A percentile compares a stretch with the other conserved stretches of the same genome.
Evolutionary conservation across 2,329 filamentous ascomycete genomes (phyloP).

Genomic region (Thelonectria rubi): DNA sequence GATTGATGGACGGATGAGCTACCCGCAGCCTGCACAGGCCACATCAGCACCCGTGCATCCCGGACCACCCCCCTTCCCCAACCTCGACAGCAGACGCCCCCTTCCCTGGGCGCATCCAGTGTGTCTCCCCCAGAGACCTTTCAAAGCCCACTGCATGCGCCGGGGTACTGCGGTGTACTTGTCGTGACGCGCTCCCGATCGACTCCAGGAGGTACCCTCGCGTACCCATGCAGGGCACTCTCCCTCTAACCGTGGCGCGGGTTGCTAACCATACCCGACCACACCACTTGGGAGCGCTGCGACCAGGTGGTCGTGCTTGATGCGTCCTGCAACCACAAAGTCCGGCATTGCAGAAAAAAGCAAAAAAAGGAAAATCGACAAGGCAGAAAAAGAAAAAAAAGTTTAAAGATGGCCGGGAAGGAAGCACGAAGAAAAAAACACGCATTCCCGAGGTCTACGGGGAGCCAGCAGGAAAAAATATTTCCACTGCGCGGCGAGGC

Average conservation of each 20-base stretch:
- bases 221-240: slow-evolving; percentile 11
- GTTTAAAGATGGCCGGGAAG: slow-evolving; percentile 12
- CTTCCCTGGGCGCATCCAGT: background rate
- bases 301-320: slow-evolving; percentile 37
- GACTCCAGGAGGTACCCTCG: background rate
- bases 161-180: background rate
- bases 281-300: slow-evolving; percentile 40
- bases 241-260: slow-evolving; percentile 33
- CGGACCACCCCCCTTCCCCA: slow-evolving; percentile 15
- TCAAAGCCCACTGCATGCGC: slow-evolving; percentile 1
- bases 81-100: slow-evolving; percentile 22
- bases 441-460: slow-evolving; percentile 2
- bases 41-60: slow-evolving; percentile 17
- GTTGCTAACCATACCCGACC: slow-evolving; percentile 24
- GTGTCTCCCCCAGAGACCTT: slow-evolving; percentile 17
- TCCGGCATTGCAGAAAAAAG: slow-evolving; percentile 28
- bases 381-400: slow-evolving; percentile 18
- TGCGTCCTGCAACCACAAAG: slow-evolving; percentile 32
- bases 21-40: slow-evolving; percentile 25
- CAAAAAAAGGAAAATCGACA: slow-evolving; percentile 20
- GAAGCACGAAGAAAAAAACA: slow-evolving; percentile 11
- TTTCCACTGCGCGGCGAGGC: background rate
- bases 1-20: slow-evolving; percentile 10
- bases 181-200: background rate
- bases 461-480: background rate